Percentiles rank a stretch among this genome's conserved stretches.
These are phyloP conservation scores for Scutellaria minor DNA, from an alignment of 257 asterid species.

Conservation along the genomic window DNA sequence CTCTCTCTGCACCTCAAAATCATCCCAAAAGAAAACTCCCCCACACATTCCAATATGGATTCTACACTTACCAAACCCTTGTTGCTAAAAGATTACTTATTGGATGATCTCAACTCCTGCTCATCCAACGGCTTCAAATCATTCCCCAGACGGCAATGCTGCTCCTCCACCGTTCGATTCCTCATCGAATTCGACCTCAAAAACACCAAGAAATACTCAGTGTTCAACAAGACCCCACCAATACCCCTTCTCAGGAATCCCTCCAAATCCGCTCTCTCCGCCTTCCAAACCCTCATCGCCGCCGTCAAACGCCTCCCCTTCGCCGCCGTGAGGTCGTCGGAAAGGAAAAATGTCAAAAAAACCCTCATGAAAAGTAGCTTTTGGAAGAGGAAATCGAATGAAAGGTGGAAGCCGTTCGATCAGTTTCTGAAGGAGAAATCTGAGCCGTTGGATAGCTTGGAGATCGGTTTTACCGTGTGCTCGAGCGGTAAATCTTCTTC, in stretches of 20 bases:
- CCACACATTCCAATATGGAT: slow-evolving; percentile 29
- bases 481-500: too few relatives aligned
- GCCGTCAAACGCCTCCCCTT: slow-evolving; percentile 63
- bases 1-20: too few relatives aligned
- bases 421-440: slow-evolving; percentile 40
- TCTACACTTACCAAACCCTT: slow-evolving; percentile 36
- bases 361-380: slow-evolving; percentile 49
- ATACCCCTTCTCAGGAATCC: slow-evolving; percentile 21
- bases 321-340: slow-evolving; percentile 22
- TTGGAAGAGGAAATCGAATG: slow-evolving; percentile 53
- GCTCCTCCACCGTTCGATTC: slow-evolving; percentile 42
- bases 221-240: slow-evolving; percentile 29
- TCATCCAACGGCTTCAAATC: slow-evolving; percentile 57
- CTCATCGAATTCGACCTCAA: slow-evolving; percentile 37
- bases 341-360: slow-evolving; percentile 43
- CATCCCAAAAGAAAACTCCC: not conserved
- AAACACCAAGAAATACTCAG: slow-evolving; percentile 14
- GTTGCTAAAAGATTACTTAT: slow-evolving; percentile 44
- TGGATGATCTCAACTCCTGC: slow-evolving; percentile 51
- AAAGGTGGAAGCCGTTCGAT: slow-evolving; percentile 44
- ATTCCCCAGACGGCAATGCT: slow-evolving; percentile 49
- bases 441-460: slow-evolving; percentile 8
- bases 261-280: slow-evolving; percentile 45
- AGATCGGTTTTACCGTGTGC: too few relatives aligned
- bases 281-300: slow-evolving; percentile 52